Base-by-base conservation (phyloP, 805 yeast species). In the Zygosaccharomyces siamensis region DNA sequence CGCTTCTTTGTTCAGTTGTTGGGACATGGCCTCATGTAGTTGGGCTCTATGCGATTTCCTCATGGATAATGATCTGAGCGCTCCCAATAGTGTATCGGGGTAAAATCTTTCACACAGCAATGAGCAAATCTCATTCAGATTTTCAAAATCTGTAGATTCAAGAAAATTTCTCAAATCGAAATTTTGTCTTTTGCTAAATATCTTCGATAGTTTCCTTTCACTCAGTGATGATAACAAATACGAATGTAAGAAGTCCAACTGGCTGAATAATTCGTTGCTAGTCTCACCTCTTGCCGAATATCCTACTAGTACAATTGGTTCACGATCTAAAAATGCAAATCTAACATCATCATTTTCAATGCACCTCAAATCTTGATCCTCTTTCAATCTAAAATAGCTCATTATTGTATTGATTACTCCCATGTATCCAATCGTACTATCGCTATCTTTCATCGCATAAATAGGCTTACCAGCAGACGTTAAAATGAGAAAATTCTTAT, bases 381-480 rank as follows among this genome's bases (percentile, higher is more conserved):
- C 59, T 40, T 60, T 55, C 4, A 72, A 75, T 55, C 80, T 78
- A 61, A 86, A 89, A 44, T 82, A 83, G 8, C 84, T 78, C 7
- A 88, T 76, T 5, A 89, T 78, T 0, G 97, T 87, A 55, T 89
- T 90, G 2, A 89, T 76, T 1, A 89, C 72, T 0, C 95, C 96
- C 71, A 84, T 80, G 58, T 84, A 84, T 0, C 88, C 84, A 39
- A 86, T 68, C 2, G 84, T 72, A 32, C 80, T 83, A 46, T 86
- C 90, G 2, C 80, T 70, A 2, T 93, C 95, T 61, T 82, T 79
- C 74, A 83, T 72, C 1, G 95, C 79, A 65, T 84, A 89, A 5
- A 89, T 83, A 2, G 95, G 95, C 62, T 89, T 89, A 0, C 97
- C 97, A 1, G 97, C 95, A 2, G 82, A 71, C 0, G 95, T 86